A percentile compares a stretch with the other conserved stretches of the same genome.
Conservation (phyloP, 148 eudicot species). For the Gaultheria prostrata region DNA sequence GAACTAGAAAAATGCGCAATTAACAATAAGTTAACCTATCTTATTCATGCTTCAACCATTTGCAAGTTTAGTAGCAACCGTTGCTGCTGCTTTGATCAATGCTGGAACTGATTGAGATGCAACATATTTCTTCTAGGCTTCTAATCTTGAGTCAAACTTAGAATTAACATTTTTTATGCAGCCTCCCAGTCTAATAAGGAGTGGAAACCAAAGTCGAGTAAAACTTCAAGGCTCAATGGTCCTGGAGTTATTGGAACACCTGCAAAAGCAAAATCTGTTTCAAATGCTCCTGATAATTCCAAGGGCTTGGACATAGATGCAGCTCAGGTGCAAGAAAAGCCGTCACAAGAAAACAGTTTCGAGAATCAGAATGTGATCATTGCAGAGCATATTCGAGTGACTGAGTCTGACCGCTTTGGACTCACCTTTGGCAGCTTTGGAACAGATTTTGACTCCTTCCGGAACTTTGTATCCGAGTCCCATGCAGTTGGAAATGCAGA, state of each 20-base stretch:
- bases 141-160: background rate
- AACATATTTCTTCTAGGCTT: background rate
- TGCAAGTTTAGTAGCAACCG: background rate
- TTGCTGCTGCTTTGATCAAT: background rate
- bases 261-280: constrained; percentile 59
- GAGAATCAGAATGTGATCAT: constrained; percentile 80
- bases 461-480: constrained; percentile 30
- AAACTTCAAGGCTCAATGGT: constrained; percentile 41
- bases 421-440: constrained; percentile 83
- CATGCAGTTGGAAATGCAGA: constrained; percentile 40
- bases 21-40: background rate
- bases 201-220: constrained; percentile 91
- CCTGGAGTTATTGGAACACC: constrained; percentile 72
- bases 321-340: constrained; percentile 49
- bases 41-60: constrained; percentile 5
- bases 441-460: constrained; percentile 37
- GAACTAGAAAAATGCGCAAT: background rate
- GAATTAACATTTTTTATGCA: constrained; percentile 26
- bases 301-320: constrained; percentile 39
- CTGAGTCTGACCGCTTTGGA: constrained; percentile 69
- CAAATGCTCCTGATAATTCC: constrained; percentile 47
- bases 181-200: constrained; percentile 67
- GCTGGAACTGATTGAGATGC: background rate
- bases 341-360: constrained; percentile 45
- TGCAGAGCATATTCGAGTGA: constrained; percentile 84